These are phyloP conservation scores for Fraxinus floribunda DNA, from an alignment of 305 asterid species.

Conservation along the genomic window DNA sequence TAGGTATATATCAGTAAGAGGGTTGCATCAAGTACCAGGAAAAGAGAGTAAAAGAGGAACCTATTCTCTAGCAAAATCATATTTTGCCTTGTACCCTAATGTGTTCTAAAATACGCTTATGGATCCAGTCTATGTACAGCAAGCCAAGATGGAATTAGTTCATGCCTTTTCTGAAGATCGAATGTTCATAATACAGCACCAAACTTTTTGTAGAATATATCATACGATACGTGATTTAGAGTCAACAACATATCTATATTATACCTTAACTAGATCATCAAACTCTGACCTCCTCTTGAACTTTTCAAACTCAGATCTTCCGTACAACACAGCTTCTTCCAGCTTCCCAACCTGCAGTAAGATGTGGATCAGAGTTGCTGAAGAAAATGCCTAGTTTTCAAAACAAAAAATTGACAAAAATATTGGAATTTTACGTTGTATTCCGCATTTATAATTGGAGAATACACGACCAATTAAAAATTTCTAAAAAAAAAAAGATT, in stretches of 20 bases:
- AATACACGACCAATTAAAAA: not conserved
- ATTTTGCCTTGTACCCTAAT: not conserved
- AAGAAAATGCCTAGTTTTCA: not conserved
- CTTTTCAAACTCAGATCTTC: constrained; percentile 68
- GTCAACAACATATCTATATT: not conserved
- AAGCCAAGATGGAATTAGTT: constrained; percentile 7
- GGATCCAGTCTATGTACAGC: constrained; percentile 2
- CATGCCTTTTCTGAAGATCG: not conserved
- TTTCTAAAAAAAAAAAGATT: not conserved
- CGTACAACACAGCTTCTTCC: constrained; percentile 69
- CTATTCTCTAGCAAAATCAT: not conserved
- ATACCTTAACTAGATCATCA: constrained; percentile 73
- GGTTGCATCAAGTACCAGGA: not conserved
- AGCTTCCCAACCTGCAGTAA: constrained; percentile 55
- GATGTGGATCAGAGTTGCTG: constrained; percentile 22
- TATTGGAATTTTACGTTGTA: not conserved
- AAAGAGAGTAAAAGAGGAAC: not conserved
- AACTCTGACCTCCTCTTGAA: constrained; percentile 50
- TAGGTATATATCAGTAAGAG: not conserved
- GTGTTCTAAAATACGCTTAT: not conserved
- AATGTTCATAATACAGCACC: not conserved
- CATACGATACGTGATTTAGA: not conserved
- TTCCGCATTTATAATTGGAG: not conserved
- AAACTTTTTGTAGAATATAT: not conserved
- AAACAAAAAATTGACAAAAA: not conserved